These are phyloP conservation scores for Helichrysum umbraculigerum DNA, from an alignment of 129 eudicot species.

Conservation along the genomic window DNA sequence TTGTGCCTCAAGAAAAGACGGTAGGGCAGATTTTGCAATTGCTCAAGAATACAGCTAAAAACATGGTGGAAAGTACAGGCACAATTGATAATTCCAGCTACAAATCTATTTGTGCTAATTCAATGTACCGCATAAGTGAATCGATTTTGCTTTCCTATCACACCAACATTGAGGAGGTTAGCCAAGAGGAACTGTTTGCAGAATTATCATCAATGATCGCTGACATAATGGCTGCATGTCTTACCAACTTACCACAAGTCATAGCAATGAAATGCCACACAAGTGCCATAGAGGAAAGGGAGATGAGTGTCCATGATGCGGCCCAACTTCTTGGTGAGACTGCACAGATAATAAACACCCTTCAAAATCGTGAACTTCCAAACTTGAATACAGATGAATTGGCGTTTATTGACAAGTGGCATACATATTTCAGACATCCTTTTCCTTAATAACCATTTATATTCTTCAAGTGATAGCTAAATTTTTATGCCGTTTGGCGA, in stretches of 20 bases:
- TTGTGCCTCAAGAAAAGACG: neutral
- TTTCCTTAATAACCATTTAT: neutral
- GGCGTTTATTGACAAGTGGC: slow-evolving; percentile 12
- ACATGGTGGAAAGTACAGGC: neutral
- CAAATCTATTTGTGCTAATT: slow-evolving; percentile 3
- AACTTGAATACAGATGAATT: neutral
- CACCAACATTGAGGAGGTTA: neutral
- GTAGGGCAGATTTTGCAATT: neutral
- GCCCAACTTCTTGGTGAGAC: slow-evolving; percentile 14
- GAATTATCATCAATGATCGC: slow-evolving; percentile 8
- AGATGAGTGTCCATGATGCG: neutral
- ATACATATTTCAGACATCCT: neutral
- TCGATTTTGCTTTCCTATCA: neutral
- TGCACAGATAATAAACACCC: neutral
- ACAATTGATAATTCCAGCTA: neutral
- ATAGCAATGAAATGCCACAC: slow-evolving; percentile 15
- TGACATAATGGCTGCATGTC: slow-evolving; percentile 20
- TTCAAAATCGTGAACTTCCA: neutral
- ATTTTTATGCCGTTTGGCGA: too few species aligned
- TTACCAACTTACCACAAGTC: slow-evolving; percentile 15
- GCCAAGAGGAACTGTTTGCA: neutral
- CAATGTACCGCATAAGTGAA: neutral
- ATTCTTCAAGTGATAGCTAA: neutral
- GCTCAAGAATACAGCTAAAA: neutral
- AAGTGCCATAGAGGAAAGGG: slow-evolving; percentile 11